Evolutionary conservation across 2,329 filamentous ascomycete species (phyloP).

Genomic region (Penicillium sp.): DNA sequence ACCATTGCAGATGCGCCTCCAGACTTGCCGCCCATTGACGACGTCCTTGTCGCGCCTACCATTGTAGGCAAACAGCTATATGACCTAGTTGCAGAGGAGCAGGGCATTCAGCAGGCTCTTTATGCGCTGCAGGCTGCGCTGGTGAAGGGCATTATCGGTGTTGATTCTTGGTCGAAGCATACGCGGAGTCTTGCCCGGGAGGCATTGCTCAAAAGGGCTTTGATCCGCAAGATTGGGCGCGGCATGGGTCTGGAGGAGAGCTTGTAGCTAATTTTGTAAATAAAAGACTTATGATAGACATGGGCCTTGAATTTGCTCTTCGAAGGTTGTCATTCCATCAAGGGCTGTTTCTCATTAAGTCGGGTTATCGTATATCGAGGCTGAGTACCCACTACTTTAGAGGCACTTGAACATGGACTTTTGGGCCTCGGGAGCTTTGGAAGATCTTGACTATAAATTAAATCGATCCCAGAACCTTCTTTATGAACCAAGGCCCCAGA

Average conservation of each 20-base stretch:
- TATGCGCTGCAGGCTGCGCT: slow-evolving; percentile 60
- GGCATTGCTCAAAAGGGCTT: slow-evolving; percentile 49
- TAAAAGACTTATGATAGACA: background rate
- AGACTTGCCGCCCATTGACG: slow-evolving; percentile 75
- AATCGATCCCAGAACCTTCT: too few species aligned
- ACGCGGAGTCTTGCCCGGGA: slow-evolving; percentile 51
- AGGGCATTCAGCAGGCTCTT: slow-evolving; percentile 81
- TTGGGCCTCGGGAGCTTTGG: too few species aligned
- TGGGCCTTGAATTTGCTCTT: background rate
- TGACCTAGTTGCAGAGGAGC: slow-evolving; percentile 82
- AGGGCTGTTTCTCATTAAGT: too few species aligned
- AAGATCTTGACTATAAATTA: too few species aligned
- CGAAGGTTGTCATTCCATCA: background rate
- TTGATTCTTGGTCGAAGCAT: slow-evolving; percentile 50
- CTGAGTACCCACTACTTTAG: too few species aligned
- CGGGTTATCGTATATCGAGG: too few species aligned
- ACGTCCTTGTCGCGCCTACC: slow-evolving; percentile 88
- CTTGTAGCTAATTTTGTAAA: slow-evolving; percentile 7
- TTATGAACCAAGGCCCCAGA: too few species aligned
- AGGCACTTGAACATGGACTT: too few species aligned
- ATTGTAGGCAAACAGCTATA: slow-evolving; percentile 94
- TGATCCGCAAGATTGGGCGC: slow-evolving; percentile 48
- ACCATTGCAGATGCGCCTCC: slow-evolving; percentile 65
- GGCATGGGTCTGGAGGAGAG: slow-evolving; percentile 48
- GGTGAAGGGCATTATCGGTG: slow-evolving; percentile 47